These are phyloP conservation scores for Saccharomycopsis fibuligera DNA, from an alignment of 805 yeast genomes.

Conservation along the genomic window DNA sequence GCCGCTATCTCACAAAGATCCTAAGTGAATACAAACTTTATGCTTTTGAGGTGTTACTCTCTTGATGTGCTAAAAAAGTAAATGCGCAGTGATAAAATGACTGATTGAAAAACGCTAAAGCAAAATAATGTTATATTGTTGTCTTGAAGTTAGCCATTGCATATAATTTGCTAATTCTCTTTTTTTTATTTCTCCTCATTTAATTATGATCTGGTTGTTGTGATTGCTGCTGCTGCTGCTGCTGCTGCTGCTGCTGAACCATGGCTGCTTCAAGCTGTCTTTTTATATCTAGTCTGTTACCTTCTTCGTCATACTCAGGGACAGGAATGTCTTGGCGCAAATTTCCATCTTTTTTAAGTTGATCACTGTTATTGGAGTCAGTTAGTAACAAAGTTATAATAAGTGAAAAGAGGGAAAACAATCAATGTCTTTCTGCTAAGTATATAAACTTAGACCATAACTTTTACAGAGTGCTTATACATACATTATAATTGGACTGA, in stretches of 20 bases:
- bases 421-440: too few relatives aligned
- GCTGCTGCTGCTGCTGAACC: neutral
- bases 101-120: neutral
- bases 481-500: constrained; percentile 67
- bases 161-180: neutral
- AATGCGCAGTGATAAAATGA: neutral
- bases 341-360: constrained; percentile 57
- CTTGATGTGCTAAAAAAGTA: neutral
- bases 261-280: neutral
- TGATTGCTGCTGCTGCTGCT: neutral
- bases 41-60: neutral
- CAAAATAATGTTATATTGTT: neutral
- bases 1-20: neutral
- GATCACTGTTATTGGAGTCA: constrained; percentile 50
- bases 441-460: neutral
- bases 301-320: constrained; percentile 46
- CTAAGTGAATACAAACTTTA: neutral
- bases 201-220: neutral
- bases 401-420: neutral
- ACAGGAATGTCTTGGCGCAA: constrained; percentile 54
- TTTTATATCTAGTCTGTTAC: constrained; percentile 28
- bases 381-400: neutral
- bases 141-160: neutral
- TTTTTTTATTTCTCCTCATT: neutral
- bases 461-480: constrained; percentile 25